Conservation (phyloP, 306 rosid genomes). For the Rosa rugosa region DNA sequence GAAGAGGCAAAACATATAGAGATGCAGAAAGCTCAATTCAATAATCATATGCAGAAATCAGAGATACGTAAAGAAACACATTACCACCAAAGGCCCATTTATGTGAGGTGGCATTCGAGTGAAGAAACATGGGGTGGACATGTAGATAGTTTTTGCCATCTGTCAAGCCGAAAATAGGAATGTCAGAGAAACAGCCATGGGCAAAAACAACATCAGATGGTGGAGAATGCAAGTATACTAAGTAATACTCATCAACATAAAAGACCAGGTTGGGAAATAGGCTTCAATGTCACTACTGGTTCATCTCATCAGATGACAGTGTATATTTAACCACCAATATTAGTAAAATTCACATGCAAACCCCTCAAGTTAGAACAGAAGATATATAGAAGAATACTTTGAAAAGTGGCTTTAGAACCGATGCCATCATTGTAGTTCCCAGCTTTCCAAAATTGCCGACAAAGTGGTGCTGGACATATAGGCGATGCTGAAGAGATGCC, state of each 20-base stretch:
- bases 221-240: neutral
- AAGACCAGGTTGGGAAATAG: neutral
- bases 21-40: neutral
- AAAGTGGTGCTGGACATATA: constrained; percentile 59
- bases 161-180: constrained; percentile 28
- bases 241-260: neutral
- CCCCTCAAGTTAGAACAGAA: constrained; percentile 12
- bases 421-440: constrained; percentile 61
- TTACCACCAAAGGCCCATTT: constrained; percentile 98
- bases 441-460: constrained; percentile 93
- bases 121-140: constrained; percentile 89
- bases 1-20: neutral
- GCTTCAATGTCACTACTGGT: neutral
- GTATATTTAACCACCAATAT: neutral
- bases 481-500: constrained; percentile 54
- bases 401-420: constrained; percentile 50
- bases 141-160: constrained; percentile 72
- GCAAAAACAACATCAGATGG: too few species aligned
- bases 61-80: neutral
- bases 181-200: neutral
- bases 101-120: constrained; percentile 97
- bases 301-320: neutral
- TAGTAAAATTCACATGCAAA: constrained; percentile 13
- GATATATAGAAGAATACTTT: constrained; percentile 49
- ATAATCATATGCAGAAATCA: neutral